Evolutionary conservation across 148 eudicot species (phyloP), one percentile per base, ranked within the genome.

Genomic region (Dysphania ambrosioides): DNA sequence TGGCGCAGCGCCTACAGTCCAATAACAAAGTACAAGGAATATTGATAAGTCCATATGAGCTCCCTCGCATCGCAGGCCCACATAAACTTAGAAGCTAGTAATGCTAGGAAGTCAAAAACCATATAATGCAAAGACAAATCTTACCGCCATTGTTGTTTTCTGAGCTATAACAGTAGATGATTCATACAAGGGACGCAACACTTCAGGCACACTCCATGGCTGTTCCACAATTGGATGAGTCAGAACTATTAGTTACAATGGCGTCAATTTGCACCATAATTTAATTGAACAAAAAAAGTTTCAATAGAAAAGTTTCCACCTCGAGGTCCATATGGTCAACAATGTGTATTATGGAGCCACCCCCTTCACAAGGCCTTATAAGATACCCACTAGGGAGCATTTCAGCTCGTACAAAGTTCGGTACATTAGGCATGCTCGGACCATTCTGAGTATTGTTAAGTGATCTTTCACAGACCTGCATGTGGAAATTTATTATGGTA

Each of bases 151-250:
- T 66, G 96, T 90, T 53, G 90, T 85, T 83, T 88, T 90, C 73
- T 90, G 96, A 78, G 96, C 88, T 57, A 90, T 82, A 56, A 87
- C 88, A n/a, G 92, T 82, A 62, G 96, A 88, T 44, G 96, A 90
- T 75, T 90, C 96, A 61, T 90, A 90, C 73, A 90, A 70, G 66
- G 96, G 96, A 13, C 96, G 96, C 62, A 90, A 66, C 51, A 90
- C 96, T 82, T 90, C 96, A 49, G 96, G 96, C 76, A 90, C 96
- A 75, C 89, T 88, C 96, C 92, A 87, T 9, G 96, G 88, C 96
- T 84, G 70, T 72, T 72, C 15, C 47, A 76, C n/a, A 41, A 57
- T 7, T 66, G 18, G 51, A 53, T 42, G 30, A 72, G 24, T 24
- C 24, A 44, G 74, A 75, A 56, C 27, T n/a, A 38, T 79, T 34